These are phyloP conservation scores for Trichoderma atroviride DNA, from an alignment of 2,329 filamentous ascomycete species.

Conservation along the genomic window DNA sequence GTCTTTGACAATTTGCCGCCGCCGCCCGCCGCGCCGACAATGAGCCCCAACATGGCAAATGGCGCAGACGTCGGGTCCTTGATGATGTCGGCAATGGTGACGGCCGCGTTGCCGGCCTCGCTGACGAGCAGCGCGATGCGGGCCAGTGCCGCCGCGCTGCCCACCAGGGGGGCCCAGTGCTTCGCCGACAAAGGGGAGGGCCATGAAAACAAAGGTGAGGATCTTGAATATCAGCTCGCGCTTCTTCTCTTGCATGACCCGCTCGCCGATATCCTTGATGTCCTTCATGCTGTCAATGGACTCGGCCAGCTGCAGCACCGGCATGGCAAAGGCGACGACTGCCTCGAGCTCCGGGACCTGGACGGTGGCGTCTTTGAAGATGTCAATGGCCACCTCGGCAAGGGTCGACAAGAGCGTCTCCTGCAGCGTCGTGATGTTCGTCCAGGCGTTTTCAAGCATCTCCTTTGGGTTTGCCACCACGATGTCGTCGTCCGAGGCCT, in stretches of 20 bases:
- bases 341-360: background rate
- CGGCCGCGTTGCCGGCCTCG: slow-evolving; percentile 31
- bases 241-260: slow-evolving; percentile 32
- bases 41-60: slow-evolving; percentile 34
- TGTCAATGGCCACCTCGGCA: background rate
- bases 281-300: slow-evolving; percentile 33
- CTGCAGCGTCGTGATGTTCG: too few species aligned
- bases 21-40: slow-evolving; percentile 24
- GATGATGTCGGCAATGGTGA: slow-evolving; percentile 34
- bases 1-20: background rate
- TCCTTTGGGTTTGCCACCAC: too few species aligned
- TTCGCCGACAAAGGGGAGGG: slow-evolving; percentile 55
- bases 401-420: background rate
- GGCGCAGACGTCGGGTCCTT: slow-evolving; percentile 33
- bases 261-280: slow-evolving; percentile 34
- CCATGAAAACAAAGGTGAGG: slow-evolving; percentile 50
- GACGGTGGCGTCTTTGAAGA: background rate
- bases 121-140: slow-evolving; percentile 6
- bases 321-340: slow-evolving; percentile 25
- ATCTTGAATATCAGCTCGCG: slow-evolving; percentile 33
- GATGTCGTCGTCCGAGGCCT: too few species aligned
- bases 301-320: slow-evolving; percentile 34
- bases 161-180: too few species aligned
- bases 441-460: too few species aligned
- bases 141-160: background rate